A percentile compares a stretch with the other conserved stretches of the same genome.
Conservation (phyloP, 225 moss, liverwort and hornwort genomes). For the Bryoerythrophyllum caledonicum region DNA sequence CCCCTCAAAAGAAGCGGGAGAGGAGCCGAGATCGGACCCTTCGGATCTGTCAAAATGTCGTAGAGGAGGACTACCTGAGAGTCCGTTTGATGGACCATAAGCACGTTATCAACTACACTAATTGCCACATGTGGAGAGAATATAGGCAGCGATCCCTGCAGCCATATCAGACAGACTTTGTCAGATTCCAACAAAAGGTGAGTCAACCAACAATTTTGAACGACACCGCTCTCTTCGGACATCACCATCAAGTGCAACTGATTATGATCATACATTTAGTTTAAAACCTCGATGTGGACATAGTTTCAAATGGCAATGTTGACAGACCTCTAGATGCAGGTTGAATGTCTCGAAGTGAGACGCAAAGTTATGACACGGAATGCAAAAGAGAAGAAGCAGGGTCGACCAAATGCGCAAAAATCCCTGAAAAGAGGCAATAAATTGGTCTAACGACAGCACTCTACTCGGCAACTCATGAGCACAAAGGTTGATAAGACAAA, state of each 20-base stretch:
- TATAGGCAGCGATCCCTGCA: slow-evolving; percentile 90
- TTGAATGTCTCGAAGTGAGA: slow-evolving; percentile 75
- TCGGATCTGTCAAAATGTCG: slow-evolving; percentile 79
- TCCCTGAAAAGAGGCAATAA: slow-evolving; percentile 70
- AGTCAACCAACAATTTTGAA: slow-evolving; percentile 8
- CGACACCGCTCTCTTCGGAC: slow-evolving; percentile 15
- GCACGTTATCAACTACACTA: slow-evolving; percentile 95
- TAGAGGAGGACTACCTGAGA: slow-evolving; percentile 91
- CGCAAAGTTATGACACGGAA: slow-evolving; percentile 64
- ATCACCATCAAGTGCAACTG: slow-evolving; percentile 24
- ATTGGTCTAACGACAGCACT: slow-evolving; percentile 54
- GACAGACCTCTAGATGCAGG: slow-evolving; percentile 77
- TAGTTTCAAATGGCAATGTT: slow-evolving; percentile 53
- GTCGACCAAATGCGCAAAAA: slow-evolving; percentile 75
- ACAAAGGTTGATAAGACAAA: slow-evolving; percentile 33
- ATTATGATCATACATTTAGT: slow-evolving; percentile 26
- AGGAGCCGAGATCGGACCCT: slow-evolving; percentile 88
- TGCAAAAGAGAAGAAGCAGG: slow-evolving; percentile 74
- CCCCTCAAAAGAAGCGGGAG: slow-evolving; percentile 82
- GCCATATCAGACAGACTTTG: slow-evolving; percentile 24
- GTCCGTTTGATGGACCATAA: slow-evolving; percentile 89
- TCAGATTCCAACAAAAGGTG: slow-evolving; percentile 17
- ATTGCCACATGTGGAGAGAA: slow-evolving; percentile 83
- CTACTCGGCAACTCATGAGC: slow-evolving; percentile 34
- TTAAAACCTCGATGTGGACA: slow-evolving; percentile 38